Percentiles rank a stretch among this genome's conserved stretches.
Conservation (phyloP, 2,329 filamentous ascomycete genomes). For the Cladosporium oxysporum region DNA sequence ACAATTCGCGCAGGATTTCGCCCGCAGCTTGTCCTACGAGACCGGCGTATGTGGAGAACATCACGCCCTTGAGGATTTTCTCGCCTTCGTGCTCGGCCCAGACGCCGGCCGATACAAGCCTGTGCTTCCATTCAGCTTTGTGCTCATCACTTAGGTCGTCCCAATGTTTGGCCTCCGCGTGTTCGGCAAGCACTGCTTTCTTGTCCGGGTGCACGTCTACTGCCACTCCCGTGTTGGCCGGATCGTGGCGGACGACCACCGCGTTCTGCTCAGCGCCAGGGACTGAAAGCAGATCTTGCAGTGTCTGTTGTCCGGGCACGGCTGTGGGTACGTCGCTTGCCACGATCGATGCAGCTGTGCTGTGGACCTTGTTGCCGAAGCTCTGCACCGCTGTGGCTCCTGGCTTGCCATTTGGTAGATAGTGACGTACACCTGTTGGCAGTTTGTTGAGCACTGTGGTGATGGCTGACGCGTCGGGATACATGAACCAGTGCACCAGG, state of each 20-base stretch:
- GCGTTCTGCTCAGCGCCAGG: slow-evolving; percentile 37
- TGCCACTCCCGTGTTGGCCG: slow-evolving; percentile 40
- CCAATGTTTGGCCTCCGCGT: slow-evolving; percentile 63
- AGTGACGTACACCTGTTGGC: slow-evolving; percentile 50
- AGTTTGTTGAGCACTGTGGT: slow-evolving; percentile 55
- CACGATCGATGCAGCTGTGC: slow-evolving; percentile 27
- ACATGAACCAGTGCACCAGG: slow-evolving; percentile 65
- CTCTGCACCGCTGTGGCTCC: slow-evolving; percentile 23
- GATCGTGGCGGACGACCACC: slow-evolving; percentile 40
- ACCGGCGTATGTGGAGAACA: slow-evolving; percentile 73
- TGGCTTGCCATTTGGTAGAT: slow-evolving; percentile 28
- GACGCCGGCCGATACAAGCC: slow-evolving; percentile 68
- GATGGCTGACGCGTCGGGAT: slow-evolving; percentile 23
- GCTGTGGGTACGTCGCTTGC: slow-evolving; percentile 14
- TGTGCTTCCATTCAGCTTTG: slow-evolving; percentile 67
- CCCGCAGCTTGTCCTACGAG: slow-evolving; percentile 52
- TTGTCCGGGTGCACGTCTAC: slow-evolving; percentile 40
- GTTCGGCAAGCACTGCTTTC: slow-evolving; percentile 45
- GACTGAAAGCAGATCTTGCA: slow-evolving; percentile 27
- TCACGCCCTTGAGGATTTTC: slow-evolving; percentile 70
- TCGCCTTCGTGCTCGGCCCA: slow-evolving; percentile 82
- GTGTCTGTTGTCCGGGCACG: slow-evolving; percentile 19
- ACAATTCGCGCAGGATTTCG: slow-evolving; percentile 24
- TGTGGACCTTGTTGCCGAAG: slow-evolving; percentile 31
- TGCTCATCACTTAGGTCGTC: slow-evolving; percentile 67